These are phyloP conservation scores for Neonectria magnoliae DNA, from an alignment of 2,329 filamentous ascomycete species.

Conservation along the genomic window DNA sequence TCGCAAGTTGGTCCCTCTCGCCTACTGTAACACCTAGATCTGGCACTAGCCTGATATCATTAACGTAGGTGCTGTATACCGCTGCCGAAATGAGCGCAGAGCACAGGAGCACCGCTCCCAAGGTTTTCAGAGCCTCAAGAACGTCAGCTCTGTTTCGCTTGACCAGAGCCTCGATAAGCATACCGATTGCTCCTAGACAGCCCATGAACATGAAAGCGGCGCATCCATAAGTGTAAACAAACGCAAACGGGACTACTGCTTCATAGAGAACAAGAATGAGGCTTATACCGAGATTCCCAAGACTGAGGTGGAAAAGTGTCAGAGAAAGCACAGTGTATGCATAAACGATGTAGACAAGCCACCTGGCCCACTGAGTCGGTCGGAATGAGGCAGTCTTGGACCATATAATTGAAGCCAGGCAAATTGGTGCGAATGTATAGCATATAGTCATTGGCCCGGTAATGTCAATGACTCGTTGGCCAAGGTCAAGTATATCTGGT, in stretches of 20 bases:
- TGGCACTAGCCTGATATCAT: background rate
- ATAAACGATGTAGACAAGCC: background rate
- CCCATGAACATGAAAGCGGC: too few relatives aligned
- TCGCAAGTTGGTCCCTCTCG: slow-evolving; percentile 21
- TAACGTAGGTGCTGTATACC: background rate
- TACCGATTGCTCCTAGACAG: background rate
- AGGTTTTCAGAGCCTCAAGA: background rate
- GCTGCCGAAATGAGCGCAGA: background rate
- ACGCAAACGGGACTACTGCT: background rate
- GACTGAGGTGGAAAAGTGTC: background rate
- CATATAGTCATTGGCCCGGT: slow-evolving; percentile 15
- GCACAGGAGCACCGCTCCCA: background rate
- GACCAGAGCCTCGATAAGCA: background rate
- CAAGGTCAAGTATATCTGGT: slow-evolving; percentile 6
- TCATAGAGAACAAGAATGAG: slow-evolving; percentile 2
- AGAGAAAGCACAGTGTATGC: slow-evolving; percentile 8
- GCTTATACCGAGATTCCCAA: slow-evolving; percentile 2
- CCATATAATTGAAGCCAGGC: background rate
- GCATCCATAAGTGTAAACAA: background rate
- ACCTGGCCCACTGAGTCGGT: background rate
- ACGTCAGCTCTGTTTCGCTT: background rate
- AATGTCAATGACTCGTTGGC: slow-evolving; percentile 15
- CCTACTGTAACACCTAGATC: slow-evolving; percentile 16
- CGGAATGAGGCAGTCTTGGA: background rate
- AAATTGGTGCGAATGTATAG: slow-evolving; percentile 8